Base-by-base conservation (phyloP, 1,139 yeast genomes). In the Meyerozyma carpophila region DNA sequence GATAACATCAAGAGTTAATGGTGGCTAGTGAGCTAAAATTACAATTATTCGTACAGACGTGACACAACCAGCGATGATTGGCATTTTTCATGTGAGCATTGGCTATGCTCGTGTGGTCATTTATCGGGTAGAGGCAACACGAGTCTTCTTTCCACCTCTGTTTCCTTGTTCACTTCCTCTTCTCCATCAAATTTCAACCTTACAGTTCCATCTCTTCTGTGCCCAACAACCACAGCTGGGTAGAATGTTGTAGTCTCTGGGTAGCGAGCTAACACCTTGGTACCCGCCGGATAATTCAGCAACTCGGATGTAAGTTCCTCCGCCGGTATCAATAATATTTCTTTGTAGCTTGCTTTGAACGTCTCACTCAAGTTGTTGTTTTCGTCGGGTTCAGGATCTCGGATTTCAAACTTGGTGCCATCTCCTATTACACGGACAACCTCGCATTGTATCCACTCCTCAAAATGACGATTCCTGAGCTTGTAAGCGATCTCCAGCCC, bases 241-340 rank as follows among this genome's bases (percentile, higher is more conserved):
- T 93, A 94, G 56, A 93, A 94, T 0, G 98, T 91, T 0, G 98
- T 94, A 0, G 99, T 94, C 54, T 94, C 99, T 0, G 99, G 99
- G 56, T 94, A 94, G 56, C 96, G 72, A 0, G 98, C 98, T 48
- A 94, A 70, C 3, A 93, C 98, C 54, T 82, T 83, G 0, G 90
- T 73, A 0, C 95, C 94, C 36, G 81, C 70, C 0, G 94, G 84
- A 52, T 85, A 88, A 43, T 74, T 74, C 18, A 79, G 70, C 47
- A 84, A 68, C 5, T 65, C 65, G 27, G 68, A 66, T 1, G 65
- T 63, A 14, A 68, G 70, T 4, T 53, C 58, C 2, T 60, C 65
- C 0, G 81, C 68, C 0, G 96, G 94, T 24, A 94, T 84, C 37
- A 84, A 70, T 29, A 93, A 76, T 5, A 94, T 65, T 54, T 93